Conservation (phyloP, 1,139 yeast species). For the Geotrichum fermentans region DNA sequence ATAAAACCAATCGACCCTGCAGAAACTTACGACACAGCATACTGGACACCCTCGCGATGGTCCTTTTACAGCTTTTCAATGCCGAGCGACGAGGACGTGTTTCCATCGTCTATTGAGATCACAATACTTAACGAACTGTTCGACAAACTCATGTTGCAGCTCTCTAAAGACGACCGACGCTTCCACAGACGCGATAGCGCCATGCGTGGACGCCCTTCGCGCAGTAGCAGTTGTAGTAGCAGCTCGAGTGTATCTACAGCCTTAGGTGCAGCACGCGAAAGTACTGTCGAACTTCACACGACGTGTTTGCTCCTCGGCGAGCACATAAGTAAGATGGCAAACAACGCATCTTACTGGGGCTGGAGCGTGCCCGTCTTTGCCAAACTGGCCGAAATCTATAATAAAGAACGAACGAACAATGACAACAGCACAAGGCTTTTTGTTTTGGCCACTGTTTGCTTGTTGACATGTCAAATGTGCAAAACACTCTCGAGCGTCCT, state of each 20-base stretch:
- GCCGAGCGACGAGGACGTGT: slow-evolving; percentile 5
- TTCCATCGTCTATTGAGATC: slow-evolving; percentile 18
- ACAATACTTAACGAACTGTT: slow-evolving; percentile 16
- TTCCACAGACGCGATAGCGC: neutral
- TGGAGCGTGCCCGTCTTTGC: slow-evolving; percentile 17
- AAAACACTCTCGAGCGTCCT: neutral
- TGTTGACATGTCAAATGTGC: slow-evolving; percentile 9
- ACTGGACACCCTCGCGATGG: neutral
- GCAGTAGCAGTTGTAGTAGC: slow-evolving; percentile 10
- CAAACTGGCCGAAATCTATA: slow-evolving; percentile 13
- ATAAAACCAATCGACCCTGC: too few relatives aligned
- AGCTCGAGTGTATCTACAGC: neutral
- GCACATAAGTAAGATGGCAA: slow-evolving; percentile 17
- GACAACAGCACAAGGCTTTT: slow-evolving; percentile 5
- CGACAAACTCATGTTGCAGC: neutral
- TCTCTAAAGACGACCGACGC: slow-evolving; percentile 3
- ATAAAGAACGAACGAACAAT: neutral
- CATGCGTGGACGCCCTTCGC: slow-evolving; percentile 2
- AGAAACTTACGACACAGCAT: neutral
- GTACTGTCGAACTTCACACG: slow-evolving; percentile 5
- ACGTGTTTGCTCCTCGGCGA: slow-evolving; percentile 18
- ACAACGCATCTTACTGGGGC: slow-evolving; percentile 19
- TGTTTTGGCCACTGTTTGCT: slow-evolving; percentile 10
- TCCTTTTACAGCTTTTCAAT: neutral
- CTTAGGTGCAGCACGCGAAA: neutral